Evolutionary conservation across 108 stramenopile genomes (phyloP).

Genomic region (Mediolabrus comicus): DNA sequence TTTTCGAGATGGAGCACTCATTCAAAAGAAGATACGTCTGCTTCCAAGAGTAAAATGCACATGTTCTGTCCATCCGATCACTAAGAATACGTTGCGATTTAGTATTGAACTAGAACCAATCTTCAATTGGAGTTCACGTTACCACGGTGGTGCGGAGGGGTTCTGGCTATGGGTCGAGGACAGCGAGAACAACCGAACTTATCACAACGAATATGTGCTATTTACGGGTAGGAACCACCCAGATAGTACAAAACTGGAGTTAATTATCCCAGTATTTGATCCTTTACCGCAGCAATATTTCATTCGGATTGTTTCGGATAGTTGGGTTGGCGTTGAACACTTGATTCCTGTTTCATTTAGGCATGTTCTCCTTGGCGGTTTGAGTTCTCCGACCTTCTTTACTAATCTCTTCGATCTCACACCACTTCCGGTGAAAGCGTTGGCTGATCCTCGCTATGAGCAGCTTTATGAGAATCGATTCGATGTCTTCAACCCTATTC

Average conservation of each 20-base stretch:
- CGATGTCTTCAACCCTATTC: slow-evolving; percentile 95
- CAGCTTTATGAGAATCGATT: slow-evolving; percentile 80
- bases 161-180: slow-evolving; percentile 99
- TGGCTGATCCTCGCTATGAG: slow-evolving; percentile 84
- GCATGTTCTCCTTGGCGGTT: slow-evolving; percentile 77
- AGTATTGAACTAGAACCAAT: slow-evolving; percentile 66
- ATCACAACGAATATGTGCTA: slow-evolving; percentile 78
- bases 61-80: slow-evolving; percentile 91
- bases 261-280: slow-evolving; percentile 92
- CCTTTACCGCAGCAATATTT: slow-evolving; percentile 91
- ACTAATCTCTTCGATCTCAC: slow-evolving; percentile 91
- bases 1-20: slow-evolving; percentile 60
- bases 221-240: slow-evolving; percentile 70
- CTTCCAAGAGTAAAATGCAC: slow-evolving; percentile 82
- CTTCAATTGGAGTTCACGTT: slow-evolving; percentile 87
- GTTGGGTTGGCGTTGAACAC: slow-evolving; percentile 93
- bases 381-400: slow-evolving; percentile 56
- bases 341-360: slow-evolving; percentile 83
- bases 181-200: slow-evolving; percentile 78
- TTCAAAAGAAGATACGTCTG: slow-evolving; percentile 67
- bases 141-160: slow-evolving; percentile 84
- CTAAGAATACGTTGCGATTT: slow-evolving; percentile 80
- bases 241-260: slow-evolving; percentile 69
- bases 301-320: slow-evolving; percentile 84
- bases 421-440: slow-evolving; percentile 89